phyloP scores from a whole-genome alignment of 192 early-diverging fungal genomes.

The Linnemannia zychae region DNA sequence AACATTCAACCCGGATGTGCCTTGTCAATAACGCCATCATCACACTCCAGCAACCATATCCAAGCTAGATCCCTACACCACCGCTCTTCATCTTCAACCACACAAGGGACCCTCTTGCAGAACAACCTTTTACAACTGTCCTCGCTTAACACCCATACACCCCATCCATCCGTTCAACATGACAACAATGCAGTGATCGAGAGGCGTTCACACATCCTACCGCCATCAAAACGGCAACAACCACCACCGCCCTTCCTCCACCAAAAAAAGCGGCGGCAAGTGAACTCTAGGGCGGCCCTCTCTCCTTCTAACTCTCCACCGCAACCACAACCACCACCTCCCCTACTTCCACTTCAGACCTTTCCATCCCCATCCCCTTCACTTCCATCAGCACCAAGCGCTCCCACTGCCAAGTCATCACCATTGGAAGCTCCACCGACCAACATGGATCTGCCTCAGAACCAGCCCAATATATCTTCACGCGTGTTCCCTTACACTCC shows the following conservation, averaged over 20 bases:
- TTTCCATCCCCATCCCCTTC: neutral
- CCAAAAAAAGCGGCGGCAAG: neutral
- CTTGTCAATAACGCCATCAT: neutral
- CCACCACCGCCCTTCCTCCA: neutral
- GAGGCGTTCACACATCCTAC: neutral
- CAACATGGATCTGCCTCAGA: conserved; percentile 22
- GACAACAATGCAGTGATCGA: neutral
- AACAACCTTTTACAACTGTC: neutral
- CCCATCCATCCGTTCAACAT: neutral
- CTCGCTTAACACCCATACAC: neutral
- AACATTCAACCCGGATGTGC: neutral
- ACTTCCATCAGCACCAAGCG: neutral
- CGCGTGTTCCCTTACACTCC: conserved; percentile 41
- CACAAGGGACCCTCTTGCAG: neutral
- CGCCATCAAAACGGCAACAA: neutral
- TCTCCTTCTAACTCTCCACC: neutral
- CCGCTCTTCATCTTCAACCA: neutral
- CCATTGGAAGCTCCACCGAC: neutral
- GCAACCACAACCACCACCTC: neutral
- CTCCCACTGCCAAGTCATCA: neutral
- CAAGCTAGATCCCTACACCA: neutral
- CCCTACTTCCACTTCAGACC: neutral
- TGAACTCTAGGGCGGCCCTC: neutral
- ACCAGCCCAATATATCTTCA: conserved; percentile 31
- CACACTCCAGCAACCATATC: neutral